Evolutionary conservation across 2,329 filamentous ascomycete species (phyloP), one percentile per base, ranked within the genome.

Genomic region (Cercospora sp.): DNA sequence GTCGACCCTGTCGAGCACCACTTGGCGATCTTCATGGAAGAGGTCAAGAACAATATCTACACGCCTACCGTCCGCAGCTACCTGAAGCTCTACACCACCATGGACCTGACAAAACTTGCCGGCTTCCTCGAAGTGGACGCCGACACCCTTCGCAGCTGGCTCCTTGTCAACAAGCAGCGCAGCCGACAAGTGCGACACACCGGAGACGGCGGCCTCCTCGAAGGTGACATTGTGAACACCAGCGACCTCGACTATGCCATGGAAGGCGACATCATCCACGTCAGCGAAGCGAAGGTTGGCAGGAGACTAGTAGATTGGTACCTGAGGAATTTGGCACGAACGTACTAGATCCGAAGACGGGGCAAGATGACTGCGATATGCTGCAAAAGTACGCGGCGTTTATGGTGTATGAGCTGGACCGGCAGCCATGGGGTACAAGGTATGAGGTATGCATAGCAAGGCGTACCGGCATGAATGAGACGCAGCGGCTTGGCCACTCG

Each of bases 31-130:
- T 99, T 99, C 87, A 98, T 99, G 94, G 94, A 97, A 76, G 95
- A 99, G 85, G 94, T 99, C 82, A 97, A 97, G 89, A 97, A 93
- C 83, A 98, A 97, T 83, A 95, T 99, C 88, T 97, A 89, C 89
- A 94, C 92, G 81, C 95, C 95, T 55, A 97, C 94, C 57, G 91
- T 99, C 81, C 97, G 97, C 87, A 97, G 94, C 71, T 99, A 99
- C 86, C 89, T 99, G 74, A 95, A 97, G 80, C 91, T 99, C 66
- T 99, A 99, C 89, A 98, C 95, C 57, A 99, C 95, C 75, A 98
- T 99, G 94, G 95, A 99, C 78, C 86, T 99, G 71, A 95, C 94
- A 86, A 99, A 99, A 85, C 89, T 99, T 70, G 93, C 95, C 70
- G 94, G 94, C 69, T 99, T 99, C 88, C 87, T 99, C 65, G 95